Evolutionary conservation across 768 basidiomycete species (phyloP), one percentile per base, ranked within the genome.

Genomic region (Lactarius sp.): DNA sequence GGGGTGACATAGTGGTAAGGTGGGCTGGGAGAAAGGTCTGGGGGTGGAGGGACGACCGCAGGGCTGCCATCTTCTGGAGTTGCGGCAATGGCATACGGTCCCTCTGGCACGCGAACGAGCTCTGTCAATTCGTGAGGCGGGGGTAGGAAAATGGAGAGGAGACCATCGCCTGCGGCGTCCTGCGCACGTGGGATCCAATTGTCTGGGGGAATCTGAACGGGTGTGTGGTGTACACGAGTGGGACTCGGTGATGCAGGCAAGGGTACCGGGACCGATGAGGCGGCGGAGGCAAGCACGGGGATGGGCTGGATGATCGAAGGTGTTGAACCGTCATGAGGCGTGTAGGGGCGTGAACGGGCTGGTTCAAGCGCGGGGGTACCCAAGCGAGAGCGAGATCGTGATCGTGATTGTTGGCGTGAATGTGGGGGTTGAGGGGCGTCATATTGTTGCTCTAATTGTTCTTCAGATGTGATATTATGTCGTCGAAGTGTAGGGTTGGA

Each of bases 181-280:
- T 67, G 61, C 5, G 66, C 66, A 42, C 31, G 61, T 0, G 67
- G 67, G 14, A 68, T 68, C 66, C 66, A 68, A 44, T 60, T 62
- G 37, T 68, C 67, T 2, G 65, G 67, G 1, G 66, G 67, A 6
- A 62, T 61, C 49, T 61, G 65, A 41, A 66, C 44, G 13, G 65
- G 51, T 2, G 44, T 46, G 46, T 62, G 67, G 22, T n/a, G 59
- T 41, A 61, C 18, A 34, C 52, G 57, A 18, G 52, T 55, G 33
- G 46, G 47, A 27, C 27, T 60, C 12, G 64, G 54, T 4, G 59
- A 56, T 42, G 49, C 16, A 20, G 44, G 59, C 12, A 63, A 20
- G 5, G 51, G 37, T 2, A 54, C 3, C 12, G 31, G 61, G 9
- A 46, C 10, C 10, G 61, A 56, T 12, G 67, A 60, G 22, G 47